Base-by-base conservation (phyloP, 768 basidiomycete species). In the Suillus clintonianus region DNA sequence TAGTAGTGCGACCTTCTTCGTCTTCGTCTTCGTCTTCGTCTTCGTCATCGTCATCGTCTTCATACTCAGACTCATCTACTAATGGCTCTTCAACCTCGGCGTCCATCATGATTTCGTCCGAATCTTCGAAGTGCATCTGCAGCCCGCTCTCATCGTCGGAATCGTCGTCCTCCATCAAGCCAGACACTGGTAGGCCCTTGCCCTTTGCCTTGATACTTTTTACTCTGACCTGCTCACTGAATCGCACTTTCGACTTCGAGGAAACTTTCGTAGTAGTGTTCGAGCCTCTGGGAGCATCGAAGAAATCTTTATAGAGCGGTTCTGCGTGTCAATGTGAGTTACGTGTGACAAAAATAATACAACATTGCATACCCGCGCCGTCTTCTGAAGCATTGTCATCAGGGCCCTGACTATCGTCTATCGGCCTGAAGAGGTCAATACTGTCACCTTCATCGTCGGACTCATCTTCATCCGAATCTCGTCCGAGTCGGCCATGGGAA, bases 211-310 rank as follows among this genome's bases (percentile, higher is more conserved):
- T 89, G 70, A 95, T 94, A 53, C 85, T 90, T 78, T 89, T 94
- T 42, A 95, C 89, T 42, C 86, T 80, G 32, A 96, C 94, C 69
- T 89, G 83, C 5, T 93, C 90, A 70, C 89, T 84, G 73, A 96
- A 96, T 24, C 90, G 88, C 13, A 95, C 94, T 62, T 81, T 85
- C 45, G 67, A 65, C 17, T 27, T 41, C 17, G 39, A 57, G 17
- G 68, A 34, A 50, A 55, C 47, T 32, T 69, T 8, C 62, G 62
- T 60, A 3, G 69, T 55, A 14, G 69, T 45, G 2, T 69, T 62
- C 55, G 73, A 70, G 39, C 43, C 64, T 73, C 72, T 67, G 14
- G 90, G 90, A 8, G 88, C 83, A 47, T 86, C 90, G 71, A 95
- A 96, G 78, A 95, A 96, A 71, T 94, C 93, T 42, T 76, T 76